A percentile compares a stretch with the other conserved stretches of the same genome.
These are phyloP conservation scores for Phalaenopsis equestris DNA, from an alignment of 106 monocot species.

Conservation along the genomic window DNA sequence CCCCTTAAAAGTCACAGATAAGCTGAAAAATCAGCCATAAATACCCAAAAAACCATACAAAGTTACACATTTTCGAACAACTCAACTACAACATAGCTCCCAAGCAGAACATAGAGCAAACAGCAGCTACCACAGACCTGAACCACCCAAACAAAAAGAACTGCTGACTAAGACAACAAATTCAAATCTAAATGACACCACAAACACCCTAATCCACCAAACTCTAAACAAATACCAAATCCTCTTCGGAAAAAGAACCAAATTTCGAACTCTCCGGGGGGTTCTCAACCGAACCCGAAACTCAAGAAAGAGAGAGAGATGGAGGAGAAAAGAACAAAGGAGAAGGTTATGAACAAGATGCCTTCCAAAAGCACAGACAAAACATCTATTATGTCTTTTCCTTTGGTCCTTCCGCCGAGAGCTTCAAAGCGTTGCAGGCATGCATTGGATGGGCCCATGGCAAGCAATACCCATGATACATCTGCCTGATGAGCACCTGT, in stretches of 20 bases:
- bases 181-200: not conserved
- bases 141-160: not conserved
- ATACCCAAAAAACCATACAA: not conserved
- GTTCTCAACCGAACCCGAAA: not conserved
- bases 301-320: not conserved
- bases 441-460: not conserved
- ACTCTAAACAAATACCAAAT: not conserved
- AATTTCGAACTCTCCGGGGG: not conserved
- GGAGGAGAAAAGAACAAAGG: conserved; percentile 1
- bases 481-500: not conserved
- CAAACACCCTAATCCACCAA: not conserved
- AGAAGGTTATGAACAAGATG: not conserved
- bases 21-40: not conserved
- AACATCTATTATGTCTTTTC: not conserved
- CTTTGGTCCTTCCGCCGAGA: not conserved
- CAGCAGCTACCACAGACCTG: not conserved
- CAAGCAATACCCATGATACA: not conserved
- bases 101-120: not conserved
- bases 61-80: conserved; percentile 2
- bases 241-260: not conserved
- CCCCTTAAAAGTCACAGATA: not conserved
- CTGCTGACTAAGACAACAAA: not conserved
- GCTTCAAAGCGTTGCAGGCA: not conserved
- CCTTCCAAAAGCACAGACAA: conserved; percentile 1
- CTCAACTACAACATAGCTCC: not conserved